Conservation (phyloP, 495 filamentous ascomycete genomes). For the Aspergillus homomorphus region DNA sequence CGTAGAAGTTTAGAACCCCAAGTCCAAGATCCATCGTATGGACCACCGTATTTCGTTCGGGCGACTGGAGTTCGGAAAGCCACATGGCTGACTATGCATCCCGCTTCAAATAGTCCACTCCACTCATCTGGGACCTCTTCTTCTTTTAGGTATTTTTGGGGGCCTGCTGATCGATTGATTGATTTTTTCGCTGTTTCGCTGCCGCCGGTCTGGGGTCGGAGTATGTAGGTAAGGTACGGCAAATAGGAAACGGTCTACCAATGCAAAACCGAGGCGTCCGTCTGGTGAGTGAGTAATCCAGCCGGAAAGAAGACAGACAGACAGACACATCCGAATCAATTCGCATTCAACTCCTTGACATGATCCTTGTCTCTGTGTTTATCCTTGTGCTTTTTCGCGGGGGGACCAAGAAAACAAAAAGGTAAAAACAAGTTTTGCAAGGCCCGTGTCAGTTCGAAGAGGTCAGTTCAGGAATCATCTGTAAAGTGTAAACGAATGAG, state of each 20-base stretch:
- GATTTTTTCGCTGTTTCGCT: not conserved
- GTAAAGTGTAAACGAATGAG: constrained; percentile 5
- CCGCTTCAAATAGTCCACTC: constrained; percentile 4
- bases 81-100: constrained; percentile 20
- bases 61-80: constrained; percentile 14
- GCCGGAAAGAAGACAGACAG: not conserved
- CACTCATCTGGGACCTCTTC: not conserved
- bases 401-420: not conserved
- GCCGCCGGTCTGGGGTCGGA: not conserved
- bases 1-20: too few relatives aligned
- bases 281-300: too few relatives aligned
- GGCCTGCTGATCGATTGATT: constrained; percentile 4
- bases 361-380: not conserved
- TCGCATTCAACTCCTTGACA: not conserved
- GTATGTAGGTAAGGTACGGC: too few relatives aligned
- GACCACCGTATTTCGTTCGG: constrained; percentile 6
- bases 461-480: not conserved
- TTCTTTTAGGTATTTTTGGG: not conserved
- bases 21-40: constrained; percentile 4
- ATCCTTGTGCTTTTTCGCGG: too few relatives aligned
- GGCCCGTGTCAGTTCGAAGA: not conserved
- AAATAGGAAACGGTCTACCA: not conserved
- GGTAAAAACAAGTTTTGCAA: not conserved
- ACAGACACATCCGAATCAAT: not conserved
- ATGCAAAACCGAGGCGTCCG: not conserved